These are phyloP conservation scores for Talaromyces sp. DNA, from an alignment of 2,329 filamentous ascomycete species.

Conservation along the genomic window DNA sequence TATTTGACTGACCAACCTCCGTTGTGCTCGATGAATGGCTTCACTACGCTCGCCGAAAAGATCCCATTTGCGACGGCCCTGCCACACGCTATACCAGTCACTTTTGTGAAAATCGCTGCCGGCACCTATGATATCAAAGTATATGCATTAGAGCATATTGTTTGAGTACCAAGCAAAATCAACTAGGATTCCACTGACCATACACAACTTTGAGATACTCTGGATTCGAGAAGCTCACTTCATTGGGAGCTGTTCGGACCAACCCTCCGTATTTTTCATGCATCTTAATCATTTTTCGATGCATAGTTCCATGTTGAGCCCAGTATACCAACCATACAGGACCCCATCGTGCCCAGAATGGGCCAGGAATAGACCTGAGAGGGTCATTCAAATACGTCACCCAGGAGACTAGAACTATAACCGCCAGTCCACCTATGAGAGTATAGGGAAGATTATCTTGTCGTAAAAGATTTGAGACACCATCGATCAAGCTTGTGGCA, in stretches of 20 bases:
- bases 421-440: not conserved
- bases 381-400: constrained; percentile 17
- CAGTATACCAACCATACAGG: constrained; percentile 20
- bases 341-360: constrained; percentile 27
- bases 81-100: constrained; percentile 41
- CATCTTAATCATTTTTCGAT: constrained; percentile 17
- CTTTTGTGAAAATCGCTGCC: constrained; percentile 43
- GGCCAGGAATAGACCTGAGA: constrained; percentile 28
- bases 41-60: constrained; percentile 41
- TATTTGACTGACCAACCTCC: constrained; percentile 32
- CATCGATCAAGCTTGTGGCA: not conserved
- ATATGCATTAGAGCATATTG: not conserved
- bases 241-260: constrained; percentile 17
- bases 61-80: constrained; percentile 39
- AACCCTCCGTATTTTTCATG: constrained; percentile 19
- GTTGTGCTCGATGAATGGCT: constrained; percentile 34
- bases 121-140: constrained; percentile 24
- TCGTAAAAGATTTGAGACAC: not conserved
- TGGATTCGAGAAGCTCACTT: constrained; percentile 17
- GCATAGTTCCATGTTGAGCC: constrained; percentile 12
- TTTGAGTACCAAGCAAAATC: not conserved
- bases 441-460: not conserved
- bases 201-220: constrained; percentile 20
- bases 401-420: not conserved
- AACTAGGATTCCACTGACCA: constrained; percentile 9